Conservation (phyloP, 179 eudicot species). For the Corrigiola litoralis region DNA sequence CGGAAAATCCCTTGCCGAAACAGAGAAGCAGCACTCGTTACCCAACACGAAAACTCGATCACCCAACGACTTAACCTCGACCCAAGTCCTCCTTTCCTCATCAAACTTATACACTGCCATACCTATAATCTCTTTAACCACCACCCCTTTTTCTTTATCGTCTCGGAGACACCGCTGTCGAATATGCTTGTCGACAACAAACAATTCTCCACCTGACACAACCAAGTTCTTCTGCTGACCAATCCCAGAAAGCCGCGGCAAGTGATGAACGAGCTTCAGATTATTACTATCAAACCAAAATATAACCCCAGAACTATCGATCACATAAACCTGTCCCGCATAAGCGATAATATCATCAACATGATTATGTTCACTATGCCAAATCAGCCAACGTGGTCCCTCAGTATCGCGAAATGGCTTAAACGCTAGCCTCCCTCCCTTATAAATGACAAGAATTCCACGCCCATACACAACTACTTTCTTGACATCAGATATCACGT, state of each 20-base stretch:
- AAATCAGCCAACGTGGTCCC: neutral
- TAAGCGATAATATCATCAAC: slow-evolving; percentile 9
- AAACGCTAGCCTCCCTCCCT: neutral
- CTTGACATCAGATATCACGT: neutral
- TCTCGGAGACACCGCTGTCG: neutral
- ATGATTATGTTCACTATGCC: neutral
- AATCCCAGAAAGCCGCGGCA: slow-evolving; percentile 14
- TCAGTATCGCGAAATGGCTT: neutral
- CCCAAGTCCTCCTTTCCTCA: slow-evolving; percentile 21
- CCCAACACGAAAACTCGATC: slow-evolving; percentile 1
- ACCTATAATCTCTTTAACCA: neutral
- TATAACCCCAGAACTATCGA: slow-evolving; percentile 7
- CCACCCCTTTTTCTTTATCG: neutral
- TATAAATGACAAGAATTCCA: slow-evolving; percentile 2
- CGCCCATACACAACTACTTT: slow-evolving; percentile 1
- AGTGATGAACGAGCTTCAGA: slow-evolving; percentile 5
- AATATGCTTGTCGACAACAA: slow-evolving; percentile 3
- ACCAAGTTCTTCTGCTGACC: slow-evolving; percentile 16
- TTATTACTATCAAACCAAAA: slow-evolving; percentile 13
- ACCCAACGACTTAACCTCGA: slow-evolving; percentile 8
- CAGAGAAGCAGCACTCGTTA: too few species aligned
- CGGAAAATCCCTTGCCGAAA: too few species aligned
- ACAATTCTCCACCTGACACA: slow-evolving; percentile 5
- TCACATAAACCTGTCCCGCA: slow-evolving; percentile 3
- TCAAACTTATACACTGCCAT: slow-evolving; percentile 19